Evolutionary conservation across 2,329 filamentous ascomycete genomes (phyloP).

Genomic region (Stemphylium lycopersici): DNA sequence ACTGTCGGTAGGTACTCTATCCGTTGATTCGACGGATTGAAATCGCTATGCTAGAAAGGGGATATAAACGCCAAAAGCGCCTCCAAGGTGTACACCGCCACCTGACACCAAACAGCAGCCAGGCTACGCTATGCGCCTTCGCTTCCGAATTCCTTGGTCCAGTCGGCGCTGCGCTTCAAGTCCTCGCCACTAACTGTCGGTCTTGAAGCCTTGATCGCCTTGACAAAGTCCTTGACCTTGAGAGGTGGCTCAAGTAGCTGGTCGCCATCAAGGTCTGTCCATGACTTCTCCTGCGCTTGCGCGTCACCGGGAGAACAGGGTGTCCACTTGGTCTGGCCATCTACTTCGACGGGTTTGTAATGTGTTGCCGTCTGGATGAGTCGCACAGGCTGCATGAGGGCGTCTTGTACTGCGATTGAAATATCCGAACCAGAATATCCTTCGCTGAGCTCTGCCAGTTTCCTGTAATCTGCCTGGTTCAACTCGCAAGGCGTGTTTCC

Average conservation of each 20-base stretch:
- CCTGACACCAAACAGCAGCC: background rate
- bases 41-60: conserved; percentile 15
- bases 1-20: conserved; percentile 1
- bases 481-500: conserved; percentile 90
- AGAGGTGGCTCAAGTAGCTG: conserved; percentile 85
- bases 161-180: conserved; percentile 81
- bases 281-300: conserved; percentile 89
- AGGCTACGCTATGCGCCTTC: conserved; percentile 67
- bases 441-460: conserved; percentile 80
- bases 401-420: conserved; percentile 91
- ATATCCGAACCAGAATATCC: conserved; percentile 98
- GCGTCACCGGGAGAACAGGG: conserved; percentile 92
- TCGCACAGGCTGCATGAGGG: conserved; percentile 94
- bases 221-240: conserved; percentile 88
- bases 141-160: conserved; percentile 95
- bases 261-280: conserved; percentile 85
- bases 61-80: conserved; percentile 21
- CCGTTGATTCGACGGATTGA: conserved; percentile 3
- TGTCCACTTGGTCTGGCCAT: conserved; percentile 72
- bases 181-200: conserved; percentile 92
- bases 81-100: conserved; percentile 11
- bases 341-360: conserved; percentile 85
- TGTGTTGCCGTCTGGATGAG: conserved; percentile 98
- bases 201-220: conserved; percentile 84
- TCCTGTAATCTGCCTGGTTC: conserved; percentile 75